Conservation (phyloP, 2,329 filamentous ascomycete species). For the Colletotrichum viniferum region DNA sequence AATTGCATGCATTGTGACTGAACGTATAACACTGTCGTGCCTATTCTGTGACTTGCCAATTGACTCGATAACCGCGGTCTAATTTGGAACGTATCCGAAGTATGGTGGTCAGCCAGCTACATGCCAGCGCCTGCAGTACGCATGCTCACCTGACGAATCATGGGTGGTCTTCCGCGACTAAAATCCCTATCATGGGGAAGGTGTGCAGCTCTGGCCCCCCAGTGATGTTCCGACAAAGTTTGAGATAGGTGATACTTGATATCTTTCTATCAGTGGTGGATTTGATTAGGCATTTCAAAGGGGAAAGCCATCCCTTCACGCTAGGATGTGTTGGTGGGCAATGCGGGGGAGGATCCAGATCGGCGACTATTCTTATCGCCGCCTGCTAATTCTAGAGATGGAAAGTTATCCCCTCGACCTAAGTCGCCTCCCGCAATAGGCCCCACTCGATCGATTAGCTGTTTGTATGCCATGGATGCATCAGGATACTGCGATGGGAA, state of each 20-base stretch:
- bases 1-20: neutral
- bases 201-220: neutral
- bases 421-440: neutral
- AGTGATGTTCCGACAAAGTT: neutral
- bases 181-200: neutral
- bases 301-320: neutral
- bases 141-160: neutral
- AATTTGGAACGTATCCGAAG: neutral
- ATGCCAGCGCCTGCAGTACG: neutral
- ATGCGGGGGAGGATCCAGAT: slow-evolving; percentile 2
- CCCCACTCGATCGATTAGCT: neutral
- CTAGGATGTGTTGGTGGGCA: neutral
- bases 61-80: neutral
- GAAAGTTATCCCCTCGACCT: neutral
- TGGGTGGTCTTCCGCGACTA: neutral
- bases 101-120: neutral
- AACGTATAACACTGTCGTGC: neutral
- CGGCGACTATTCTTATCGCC: neutral
- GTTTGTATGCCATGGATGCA: neutral
- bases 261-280: neutral
- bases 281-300: neutral
- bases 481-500: neutral
- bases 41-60: neutral
- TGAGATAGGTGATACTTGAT: neutral
- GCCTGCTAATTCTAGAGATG: neutral